These are phyloP conservation scores for Fusarium penzigii DNA, from an alignment of 2,329 filamentous ascomycete species.

Conservation along the genomic window DNA sequence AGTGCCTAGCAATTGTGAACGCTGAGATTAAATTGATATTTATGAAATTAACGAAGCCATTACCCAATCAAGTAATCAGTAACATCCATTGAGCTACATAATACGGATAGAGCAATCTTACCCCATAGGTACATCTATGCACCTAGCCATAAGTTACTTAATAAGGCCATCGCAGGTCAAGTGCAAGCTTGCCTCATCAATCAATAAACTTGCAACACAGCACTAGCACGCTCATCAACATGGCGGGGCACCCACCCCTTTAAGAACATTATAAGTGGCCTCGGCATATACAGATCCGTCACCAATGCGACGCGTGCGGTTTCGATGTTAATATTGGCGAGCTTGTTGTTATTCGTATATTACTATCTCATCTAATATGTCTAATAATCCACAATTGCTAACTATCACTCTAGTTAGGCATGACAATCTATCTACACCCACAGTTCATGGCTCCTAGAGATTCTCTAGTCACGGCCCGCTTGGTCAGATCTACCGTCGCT, in stretches of 20 bases:
- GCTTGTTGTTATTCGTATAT: neutral
- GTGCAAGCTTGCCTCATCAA: neutral
- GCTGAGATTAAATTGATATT: too few species aligned
- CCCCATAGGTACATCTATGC: neutral
- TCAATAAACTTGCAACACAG: neutral
- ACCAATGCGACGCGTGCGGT: neutral
- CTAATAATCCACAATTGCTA: neutral
- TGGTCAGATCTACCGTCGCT: neutral
- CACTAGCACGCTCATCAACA: neutral
- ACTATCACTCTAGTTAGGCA: neutral
- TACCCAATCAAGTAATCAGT: too few species aligned
- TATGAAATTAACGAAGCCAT: too few species aligned
- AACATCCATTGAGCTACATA: too few species aligned
- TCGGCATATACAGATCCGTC: neutral
- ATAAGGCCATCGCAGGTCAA: neutral
- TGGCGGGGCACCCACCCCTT: neutral
- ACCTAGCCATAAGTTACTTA: neutral
- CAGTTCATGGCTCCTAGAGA: neutral
- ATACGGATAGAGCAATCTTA: neutral
- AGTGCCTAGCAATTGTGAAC: too few species aligned
- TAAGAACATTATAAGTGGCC: neutral
- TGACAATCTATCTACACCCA: neutral
- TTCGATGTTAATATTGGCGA: neutral
- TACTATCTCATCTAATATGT: neutral
- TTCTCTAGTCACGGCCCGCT: neutral